Evolutionary conservation across 2,329 filamentous ascomycete genomes (phyloP).

Genomic region (Karstenula rhodostoma): DNA sequence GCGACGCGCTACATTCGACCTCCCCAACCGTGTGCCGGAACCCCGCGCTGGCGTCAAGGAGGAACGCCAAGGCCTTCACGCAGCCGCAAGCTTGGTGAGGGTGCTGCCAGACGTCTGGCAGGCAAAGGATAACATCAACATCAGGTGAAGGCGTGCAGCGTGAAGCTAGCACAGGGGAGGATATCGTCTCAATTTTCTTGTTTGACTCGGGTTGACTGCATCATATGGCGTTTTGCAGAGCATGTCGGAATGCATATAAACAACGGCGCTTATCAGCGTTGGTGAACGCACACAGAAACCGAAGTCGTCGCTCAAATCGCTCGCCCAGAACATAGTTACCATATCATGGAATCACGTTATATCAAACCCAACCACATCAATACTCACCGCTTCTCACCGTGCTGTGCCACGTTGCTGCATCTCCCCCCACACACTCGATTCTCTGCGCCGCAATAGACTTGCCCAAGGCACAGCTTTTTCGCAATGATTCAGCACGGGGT

Average conservation of each 20-base stretch:
- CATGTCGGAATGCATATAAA: slow-evolving; percentile 1
- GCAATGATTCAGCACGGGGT: too few species aligned
- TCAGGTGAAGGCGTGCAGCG: slow-evolving; percentile 20
- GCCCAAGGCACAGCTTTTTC: too few species aligned
- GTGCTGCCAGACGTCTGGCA: slow-evolving; percentile 45
- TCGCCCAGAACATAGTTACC: not conserved
- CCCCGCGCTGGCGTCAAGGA: slow-evolving; percentile 29
- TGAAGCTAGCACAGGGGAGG: not conserved
- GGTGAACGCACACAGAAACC: not conserved
- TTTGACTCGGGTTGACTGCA: not conserved
- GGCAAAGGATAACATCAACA: slow-evolving; percentile 29
- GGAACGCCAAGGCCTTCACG: slow-evolving; percentile 25
- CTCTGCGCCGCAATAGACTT: too few species aligned
- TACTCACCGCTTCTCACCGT: not conserved
- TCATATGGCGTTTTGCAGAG: slow-evolving; percentile 3
- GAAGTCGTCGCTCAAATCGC: not conserved
- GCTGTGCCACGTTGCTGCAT: slow-evolving; percentile 4
- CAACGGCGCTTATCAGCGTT: not conserved
- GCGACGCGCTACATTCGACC: slow-evolving; percentile 74
- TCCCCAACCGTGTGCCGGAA: slow-evolving; percentile 60
- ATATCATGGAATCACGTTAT: not conserved
- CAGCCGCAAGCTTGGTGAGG: slow-evolving; percentile 39
- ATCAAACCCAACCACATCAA: too few species aligned
- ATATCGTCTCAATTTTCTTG: not conserved
- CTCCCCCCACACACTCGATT: not conserved